Conservation (phyloP, 257 asterid species). For the Petunia axillaris region DNA sequence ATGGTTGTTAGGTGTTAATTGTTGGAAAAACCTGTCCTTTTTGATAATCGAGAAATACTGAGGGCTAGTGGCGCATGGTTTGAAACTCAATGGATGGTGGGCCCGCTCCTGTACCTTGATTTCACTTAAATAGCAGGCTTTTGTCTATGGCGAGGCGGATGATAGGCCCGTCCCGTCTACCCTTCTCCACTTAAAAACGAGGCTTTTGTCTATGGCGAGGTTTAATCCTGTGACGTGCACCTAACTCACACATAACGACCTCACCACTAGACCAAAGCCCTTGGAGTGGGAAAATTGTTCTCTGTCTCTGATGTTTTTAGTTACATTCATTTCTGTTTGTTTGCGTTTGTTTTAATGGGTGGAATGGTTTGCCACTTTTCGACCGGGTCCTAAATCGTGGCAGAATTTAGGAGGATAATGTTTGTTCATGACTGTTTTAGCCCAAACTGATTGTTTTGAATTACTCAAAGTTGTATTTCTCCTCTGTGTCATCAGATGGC, state of each 20-base stretch:
- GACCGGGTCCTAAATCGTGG: not conserved
- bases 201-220: no score
- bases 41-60: not conserved
- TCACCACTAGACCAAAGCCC: not conserved
- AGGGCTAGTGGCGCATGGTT: not conserved
- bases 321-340: not conserved
- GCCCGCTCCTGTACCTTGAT: no score
- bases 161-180: not conserved
- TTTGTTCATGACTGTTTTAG: not conserved
- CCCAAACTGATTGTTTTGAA: not conserved
- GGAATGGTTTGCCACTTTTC: not conserved
- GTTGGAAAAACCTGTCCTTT: not conserved
- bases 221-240: not conserved
- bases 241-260: not conserved
- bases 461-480: not conserved
- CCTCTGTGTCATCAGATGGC: slow-evolving; percentile 44
- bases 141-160: no score
- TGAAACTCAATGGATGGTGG: not conserved
- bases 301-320: not conserved
- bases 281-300: not conserved
- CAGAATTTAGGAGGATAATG: not conserved
- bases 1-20: not conserved
- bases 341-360: not conserved
- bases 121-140: no score
- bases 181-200: not conserved